Percentiles rank a stretch among this genome's conserved stretches.
Evolutionary conservation across 192 early-diverging fungal genomes (phyloP).

Genomic region (Linnemannia schmuckeri): DNA sequence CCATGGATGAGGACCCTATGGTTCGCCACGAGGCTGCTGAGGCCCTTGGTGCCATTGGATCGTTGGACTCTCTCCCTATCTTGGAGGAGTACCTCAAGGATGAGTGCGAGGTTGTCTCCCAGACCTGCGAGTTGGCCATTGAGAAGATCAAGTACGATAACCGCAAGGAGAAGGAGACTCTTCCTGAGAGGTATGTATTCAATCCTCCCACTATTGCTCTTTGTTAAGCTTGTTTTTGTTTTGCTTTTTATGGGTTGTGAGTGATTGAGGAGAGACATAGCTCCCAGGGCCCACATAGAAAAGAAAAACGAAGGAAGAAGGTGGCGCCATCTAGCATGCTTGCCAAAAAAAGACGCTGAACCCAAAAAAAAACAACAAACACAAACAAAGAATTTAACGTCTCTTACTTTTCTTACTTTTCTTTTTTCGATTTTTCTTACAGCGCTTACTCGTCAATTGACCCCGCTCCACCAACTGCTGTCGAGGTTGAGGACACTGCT

Average conservation of each 20-base stretch:
- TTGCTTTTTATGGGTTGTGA: background rate
- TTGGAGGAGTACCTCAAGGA: constrained; percentile 86
- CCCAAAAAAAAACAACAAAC: constrained; percentile 7
- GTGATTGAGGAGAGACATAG: background rate
- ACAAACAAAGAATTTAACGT: background rate
- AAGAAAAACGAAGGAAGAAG: background rate
- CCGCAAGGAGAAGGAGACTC: constrained; percentile 60
- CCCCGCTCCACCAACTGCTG: constrained; percentile 86
- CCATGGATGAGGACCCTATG: constrained; percentile 87
- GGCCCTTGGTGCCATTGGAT: constrained; percentile 93
- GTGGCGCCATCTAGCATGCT: constrained; percentile 5
- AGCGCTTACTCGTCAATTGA: constrained; percentile 86
- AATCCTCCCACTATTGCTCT: background rate
- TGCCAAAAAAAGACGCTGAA: constrained; percentile 1
- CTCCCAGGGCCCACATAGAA: background rate
- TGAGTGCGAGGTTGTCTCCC: constrained; percentile 74
- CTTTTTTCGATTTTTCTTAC: constrained; percentile 13
- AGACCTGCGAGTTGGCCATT: constrained; percentile 94
- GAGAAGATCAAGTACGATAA: constrained; percentile 88
- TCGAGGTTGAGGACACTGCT: constrained; percentile 66
- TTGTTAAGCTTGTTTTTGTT: background rate
- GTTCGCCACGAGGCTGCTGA: constrained; percentile 98
- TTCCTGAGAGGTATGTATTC: constrained; percentile 43
- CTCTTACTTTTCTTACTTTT: background rate
- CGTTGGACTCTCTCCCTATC: constrained; percentile 72